phyloP scores from a whole-genome alignment of 2,329 filamentous ascomycete species.

The Alternaria novae-zelandiae region DNA sequence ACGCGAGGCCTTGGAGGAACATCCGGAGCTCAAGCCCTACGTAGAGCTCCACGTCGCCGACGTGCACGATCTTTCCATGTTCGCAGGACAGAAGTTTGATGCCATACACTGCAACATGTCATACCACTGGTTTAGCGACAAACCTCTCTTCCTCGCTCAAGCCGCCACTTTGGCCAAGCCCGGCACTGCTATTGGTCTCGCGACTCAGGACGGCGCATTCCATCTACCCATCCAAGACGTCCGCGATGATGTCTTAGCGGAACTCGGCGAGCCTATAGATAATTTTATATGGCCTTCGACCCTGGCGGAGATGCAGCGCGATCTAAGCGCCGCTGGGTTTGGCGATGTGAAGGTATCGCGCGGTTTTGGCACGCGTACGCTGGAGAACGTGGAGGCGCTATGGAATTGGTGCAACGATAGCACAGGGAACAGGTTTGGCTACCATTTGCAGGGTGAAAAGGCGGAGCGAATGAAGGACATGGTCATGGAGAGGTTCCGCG shows the following conservation, averaged over 20 bases:
- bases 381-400: background rate
- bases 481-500: background rate
- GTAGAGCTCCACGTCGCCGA: background rate
- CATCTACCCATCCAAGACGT: background rate
- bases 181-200: background rate
- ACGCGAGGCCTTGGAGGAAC: background rate
- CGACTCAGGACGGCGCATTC: background rate
- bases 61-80: background rate
- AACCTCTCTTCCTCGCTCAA: background rate
- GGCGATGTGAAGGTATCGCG: background rate
- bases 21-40: background rate
- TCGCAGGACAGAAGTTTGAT: background rate
- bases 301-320: background rate
- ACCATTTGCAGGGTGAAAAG: background rate
- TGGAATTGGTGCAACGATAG: background rate
- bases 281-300: background rate
- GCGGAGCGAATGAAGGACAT: background rate
- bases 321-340: background rate
- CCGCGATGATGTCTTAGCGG: background rate
- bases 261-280: background rate
- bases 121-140: background rate
- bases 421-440: background rate
- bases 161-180: background rate
- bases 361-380: background rate
- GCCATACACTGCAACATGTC: background rate